Conservation (phyloP, 106 monocot species). For the Phalaenopsis equestris region DNA sequence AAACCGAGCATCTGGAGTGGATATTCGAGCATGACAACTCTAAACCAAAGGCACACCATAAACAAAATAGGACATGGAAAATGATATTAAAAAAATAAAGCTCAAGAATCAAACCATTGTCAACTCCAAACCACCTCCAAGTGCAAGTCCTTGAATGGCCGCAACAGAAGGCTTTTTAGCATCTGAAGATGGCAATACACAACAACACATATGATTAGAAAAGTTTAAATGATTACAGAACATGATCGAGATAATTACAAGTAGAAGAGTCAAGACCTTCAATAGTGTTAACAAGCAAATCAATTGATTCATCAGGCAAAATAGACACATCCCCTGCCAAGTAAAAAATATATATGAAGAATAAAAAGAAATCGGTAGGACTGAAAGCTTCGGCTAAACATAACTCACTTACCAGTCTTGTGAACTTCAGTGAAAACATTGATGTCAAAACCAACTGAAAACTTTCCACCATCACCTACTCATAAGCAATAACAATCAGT, state of each 20-base stretch:
- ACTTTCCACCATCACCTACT: constrained; percentile 63
- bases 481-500: not conserved
- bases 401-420: constrained; percentile 46
- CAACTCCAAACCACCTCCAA: constrained; percentile 83
- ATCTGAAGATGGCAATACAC: constrained; percentile 27
- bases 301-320: constrained; percentile 6
- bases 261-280: constrained; percentile 4
- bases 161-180: constrained; percentile 87
- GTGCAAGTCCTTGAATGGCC: constrained; percentile 82
- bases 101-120: constrained; percentile 45
- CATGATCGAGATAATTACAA: not conserved
- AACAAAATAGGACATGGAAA: not conserved
- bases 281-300: constrained; percentile 12
- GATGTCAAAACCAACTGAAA: constrained; percentile 97
- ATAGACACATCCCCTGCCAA: constrained; percentile 4
- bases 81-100: not conserved
- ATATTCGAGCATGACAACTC: constrained; percentile 86
- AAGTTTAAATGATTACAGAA: not conserved
- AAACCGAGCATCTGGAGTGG: constrained; percentile 71
- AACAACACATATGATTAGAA: not conserved
- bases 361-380: not conserved
- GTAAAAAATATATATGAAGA: not conserved
- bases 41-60: constrained; percentile 12
- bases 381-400: not conserved
- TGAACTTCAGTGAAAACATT: constrained; percentile 71